These are phyloP conservation scores for Pulveroboletus frians DNA, from an alignment of 768 basidiomycete species.

Conservation along the genomic window DNA sequence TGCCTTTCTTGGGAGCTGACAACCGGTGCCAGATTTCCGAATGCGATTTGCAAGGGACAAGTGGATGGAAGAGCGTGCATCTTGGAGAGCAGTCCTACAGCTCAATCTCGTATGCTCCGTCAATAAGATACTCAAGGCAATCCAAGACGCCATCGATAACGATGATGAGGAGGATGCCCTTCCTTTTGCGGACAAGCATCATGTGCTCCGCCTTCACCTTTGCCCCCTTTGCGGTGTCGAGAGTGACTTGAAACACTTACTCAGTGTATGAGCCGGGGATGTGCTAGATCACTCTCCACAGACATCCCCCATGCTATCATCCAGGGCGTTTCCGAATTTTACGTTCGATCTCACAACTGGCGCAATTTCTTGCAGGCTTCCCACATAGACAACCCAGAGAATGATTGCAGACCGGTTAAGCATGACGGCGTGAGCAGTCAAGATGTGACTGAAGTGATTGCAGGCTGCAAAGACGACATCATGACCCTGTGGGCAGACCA, in stretches of 20 bases:
- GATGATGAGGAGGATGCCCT: conserved; percentile 30
- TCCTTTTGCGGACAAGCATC: conserved; percentile 48
- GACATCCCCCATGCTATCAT: conserved; percentile 43
- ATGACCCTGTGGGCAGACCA: conserved; percentile 57
- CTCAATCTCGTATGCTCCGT: conserved; percentile 75
- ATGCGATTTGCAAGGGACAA: conserved; percentile 58
- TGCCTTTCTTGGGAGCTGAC: conserved; percentile 4
- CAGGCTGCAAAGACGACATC: conserved; percentile 59
- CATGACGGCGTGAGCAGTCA: conserved; percentile 29
- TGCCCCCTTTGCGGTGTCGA: conserved; percentile 59
- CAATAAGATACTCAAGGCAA: conserved; percentile 56
- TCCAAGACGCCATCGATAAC: conserved; percentile 50
- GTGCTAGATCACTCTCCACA: conserved; percentile 22
- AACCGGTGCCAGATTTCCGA: conserved; percentile 54
- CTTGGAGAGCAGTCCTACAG: conserved; percentile 75
- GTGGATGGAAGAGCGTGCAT: conserved; percentile 65
- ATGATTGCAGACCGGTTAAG: conserved; percentile 1
- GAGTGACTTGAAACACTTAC: conserved; percentile 53
- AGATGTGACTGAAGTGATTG: conserved; percentile 47
- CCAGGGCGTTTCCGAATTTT: conserved; percentile 38
- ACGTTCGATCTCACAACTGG: conserved; percentile 48
- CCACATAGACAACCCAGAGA: conserved; percentile 10
- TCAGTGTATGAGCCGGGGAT: conserved; percentile 45
- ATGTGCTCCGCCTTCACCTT: conserved; percentile 53
- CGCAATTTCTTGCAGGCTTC: conserved; percentile 33